Base-by-base conservation (phyloP, 257 asterid species). In the Parsonsia alboflavescens region DNA sequence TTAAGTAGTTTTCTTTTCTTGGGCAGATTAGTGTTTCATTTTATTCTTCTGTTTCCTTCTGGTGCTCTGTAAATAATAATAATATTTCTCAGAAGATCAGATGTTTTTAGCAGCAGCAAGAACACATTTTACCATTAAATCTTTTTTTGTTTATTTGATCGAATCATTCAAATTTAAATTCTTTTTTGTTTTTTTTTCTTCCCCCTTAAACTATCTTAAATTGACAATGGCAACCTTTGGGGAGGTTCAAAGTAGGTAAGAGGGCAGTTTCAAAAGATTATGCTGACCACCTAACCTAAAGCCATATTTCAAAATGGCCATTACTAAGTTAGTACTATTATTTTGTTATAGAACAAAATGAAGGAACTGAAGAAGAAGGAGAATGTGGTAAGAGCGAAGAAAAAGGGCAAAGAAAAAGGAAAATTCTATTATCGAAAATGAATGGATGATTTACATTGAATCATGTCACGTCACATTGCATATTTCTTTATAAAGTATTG, bases 221-320 rank as follows among this genome's bases (percentile, higher is more conserved):
- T 10, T 48, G 62, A 67, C 45, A 59, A 59, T 36, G 30, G 2
- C 63, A 65, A 41, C 66, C 30, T 76, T 59, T 5, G 74, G 77
- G 80, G 57, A 68, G 72, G 72, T 75, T 75, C 48, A 10, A 46
- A 78, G 84, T 72, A 68, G 84, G 82, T 77, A 48, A 30, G 75
- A 48, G 58, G 45, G 75, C 70, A 78, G 74, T 75, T 73, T 63
- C 72, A 80, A 79, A 70, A 70, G 81, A 78, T 80, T 63, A 28
- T 78, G 72, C 74, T 73, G 73, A 75, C 85, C 77, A 80, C 76
- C 83, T 78, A 78, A 75, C 46, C 71, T n/a, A 48, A 49, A 64
- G 76, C 39, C 39, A 33, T n/a, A n/a, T n/a, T n/a, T n/a, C n/a
- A n/a, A n/a, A n/a, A n/a, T n/a, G n/a, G 76, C 39, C 39, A 33